Conservation (phyloP, 306 rosid genomes). For the Sphenostylis stenocarpa region DNA sequence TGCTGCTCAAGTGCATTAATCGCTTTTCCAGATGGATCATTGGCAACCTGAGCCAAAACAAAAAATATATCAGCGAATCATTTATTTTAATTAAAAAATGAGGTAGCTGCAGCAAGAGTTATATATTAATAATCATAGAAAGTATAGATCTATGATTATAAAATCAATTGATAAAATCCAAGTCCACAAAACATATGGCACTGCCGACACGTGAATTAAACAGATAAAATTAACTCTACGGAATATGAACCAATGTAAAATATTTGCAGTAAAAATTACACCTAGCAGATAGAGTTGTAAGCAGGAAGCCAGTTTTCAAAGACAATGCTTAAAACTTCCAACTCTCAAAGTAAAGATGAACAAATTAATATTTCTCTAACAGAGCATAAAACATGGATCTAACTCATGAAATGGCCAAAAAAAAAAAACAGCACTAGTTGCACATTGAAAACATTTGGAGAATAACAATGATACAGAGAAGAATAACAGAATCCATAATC, state of each 20-base stretch:
- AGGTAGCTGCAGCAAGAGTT: not conserved
- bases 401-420: not conserved
- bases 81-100: not conserved
- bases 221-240: not conserved
- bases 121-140: not conserved
- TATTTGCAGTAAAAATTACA: not conserved
- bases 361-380: not conserved
- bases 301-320: not conserved
- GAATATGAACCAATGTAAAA: not conserved
- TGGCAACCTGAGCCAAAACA: slow-evolving; percentile 42
- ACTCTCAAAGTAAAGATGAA: not conserved
- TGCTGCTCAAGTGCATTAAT: slow-evolving; percentile 57
- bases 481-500: slow-evolving; percentile 13
- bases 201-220: not conserved
- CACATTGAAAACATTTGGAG: not conserved
- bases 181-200: not conserved
- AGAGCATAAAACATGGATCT: not conserved
- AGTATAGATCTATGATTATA: not conserved
- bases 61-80: not conserved
- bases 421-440: not conserved
- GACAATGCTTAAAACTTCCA: not conserved
- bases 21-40: slow-evolving; percentile 43
- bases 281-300: not conserved
- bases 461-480: not conserved
- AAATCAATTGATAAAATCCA: slow-evolving; percentile 1